phyloP scores from a whole-genome alignment of 2,329 filamentous ascomycete species.

The Monilinia vaccinii-corymbosi region DNA sequence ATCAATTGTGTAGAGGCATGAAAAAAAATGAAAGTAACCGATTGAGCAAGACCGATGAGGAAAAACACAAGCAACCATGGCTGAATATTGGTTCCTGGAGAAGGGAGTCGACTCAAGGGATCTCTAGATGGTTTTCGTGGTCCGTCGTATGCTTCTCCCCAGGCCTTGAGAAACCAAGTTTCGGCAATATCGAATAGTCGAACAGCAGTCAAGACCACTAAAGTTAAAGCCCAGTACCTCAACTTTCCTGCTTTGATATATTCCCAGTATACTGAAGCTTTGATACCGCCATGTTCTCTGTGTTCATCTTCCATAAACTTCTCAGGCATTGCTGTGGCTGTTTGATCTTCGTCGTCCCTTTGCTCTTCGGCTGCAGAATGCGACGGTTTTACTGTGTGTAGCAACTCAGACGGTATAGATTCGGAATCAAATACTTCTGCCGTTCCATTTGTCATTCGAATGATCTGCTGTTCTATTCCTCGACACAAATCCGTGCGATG shows the following conservation, averaged over 20 bases:
- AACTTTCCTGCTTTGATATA: slow-evolving; percentile 77
- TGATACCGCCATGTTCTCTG: slow-evolving; percentile 65
- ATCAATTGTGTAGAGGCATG: slow-evolving; percentile 66
- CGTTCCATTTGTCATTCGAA: slow-evolving; percentile 57
- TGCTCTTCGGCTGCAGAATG: slow-evolving; percentile 22
- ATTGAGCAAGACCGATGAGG: slow-evolving; percentile 51
- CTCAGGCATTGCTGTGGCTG: slow-evolving; percentile 44
- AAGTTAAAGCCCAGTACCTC: slow-evolving; percentile 59
- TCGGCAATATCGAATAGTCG: slow-evolving; percentile 57
- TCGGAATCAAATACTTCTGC: slow-evolving; percentile 29
- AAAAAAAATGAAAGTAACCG: slow-evolving; percentile 50
- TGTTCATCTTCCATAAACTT: slow-evolving; percentile 76
- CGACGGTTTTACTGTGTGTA: slow-evolving; percentile 17
- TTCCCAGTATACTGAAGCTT: slow-evolving; percentile 68
- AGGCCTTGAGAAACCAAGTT: slow-evolving; percentile 77
- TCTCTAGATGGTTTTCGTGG: slow-evolving; percentile 23
- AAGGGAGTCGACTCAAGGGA: slow-evolving; percentile 47
- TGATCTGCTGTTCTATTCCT: slow-evolving; percentile 61
- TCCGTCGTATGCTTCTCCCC: slow-evolving; percentile 66
- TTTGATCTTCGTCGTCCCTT: slow-evolving; percentile 27
- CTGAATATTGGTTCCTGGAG: slow-evolving; percentile 55
- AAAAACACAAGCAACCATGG: slow-evolving; percentile 71
- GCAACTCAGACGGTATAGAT: slow-evolving; percentile 21
- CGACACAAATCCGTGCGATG: slow-evolving; percentile 63
- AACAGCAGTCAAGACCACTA: slow-evolving; percentile 53